Evolutionary conservation across 179 eudicot species (phyloP).

Genomic region (Camellia oleifera): DNA sequence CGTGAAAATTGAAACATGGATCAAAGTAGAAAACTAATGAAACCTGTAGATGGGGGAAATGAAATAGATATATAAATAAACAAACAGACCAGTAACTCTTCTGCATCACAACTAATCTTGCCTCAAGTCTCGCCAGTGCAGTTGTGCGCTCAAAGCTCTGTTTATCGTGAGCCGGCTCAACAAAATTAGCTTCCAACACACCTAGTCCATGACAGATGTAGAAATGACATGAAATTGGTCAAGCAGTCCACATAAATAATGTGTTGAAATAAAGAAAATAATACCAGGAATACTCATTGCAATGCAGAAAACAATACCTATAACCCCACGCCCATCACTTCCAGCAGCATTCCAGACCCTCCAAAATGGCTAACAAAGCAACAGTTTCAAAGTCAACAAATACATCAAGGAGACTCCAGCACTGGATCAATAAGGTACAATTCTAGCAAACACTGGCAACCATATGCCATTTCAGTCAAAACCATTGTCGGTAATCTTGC

Average conservation of each 20-base stretch:
- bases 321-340: conserved; percentile 82
- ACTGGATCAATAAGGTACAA: neutral
- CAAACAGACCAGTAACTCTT: conserved; percentile 55
- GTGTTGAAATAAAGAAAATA: neutral
- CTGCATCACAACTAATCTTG: conserved; percentile 43
- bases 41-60: neutral
- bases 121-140: conserved; percentile 62
- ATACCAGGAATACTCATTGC: neutral
- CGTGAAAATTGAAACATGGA: neutral
- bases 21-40: neutral
- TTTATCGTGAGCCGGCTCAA: conserved; percentile 87
- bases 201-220: conserved; percentile 27
- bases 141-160: conserved; percentile 80
- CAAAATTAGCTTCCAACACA: conserved; percentile 78
- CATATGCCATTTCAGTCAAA: neutral
- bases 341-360: conserved; percentile 94
- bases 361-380: conserved; percentile 71
- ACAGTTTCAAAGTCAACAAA: conserved; percentile 11
- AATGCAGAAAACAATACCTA: conserved; percentile 34
- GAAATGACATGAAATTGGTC: neutral
- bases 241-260: neutral
- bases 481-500: neutral
- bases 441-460: neutral
- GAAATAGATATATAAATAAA: neutral
- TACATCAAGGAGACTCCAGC: neutral